phyloP scores from a whole-genome alignment of 768 basidiomycete genomes.

The Amanita rubescens region DNA sequence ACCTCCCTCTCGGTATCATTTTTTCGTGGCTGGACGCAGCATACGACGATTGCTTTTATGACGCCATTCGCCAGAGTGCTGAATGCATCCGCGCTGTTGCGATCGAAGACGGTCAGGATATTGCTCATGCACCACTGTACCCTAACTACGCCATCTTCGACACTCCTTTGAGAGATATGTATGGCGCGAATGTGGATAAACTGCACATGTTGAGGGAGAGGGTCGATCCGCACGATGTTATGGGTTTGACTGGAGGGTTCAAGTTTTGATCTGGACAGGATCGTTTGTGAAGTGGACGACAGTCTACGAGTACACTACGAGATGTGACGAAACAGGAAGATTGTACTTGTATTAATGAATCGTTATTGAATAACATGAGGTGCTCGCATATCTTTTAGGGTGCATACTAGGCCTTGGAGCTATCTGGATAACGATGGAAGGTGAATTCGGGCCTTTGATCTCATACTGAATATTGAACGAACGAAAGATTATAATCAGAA shows the following conservation, averaged over 20 bases:
- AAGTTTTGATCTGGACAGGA: slow-evolving; percentile 36
- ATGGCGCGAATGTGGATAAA: slow-evolving; percentile 30
- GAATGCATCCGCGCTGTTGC: slow-evolving; percentile 27
- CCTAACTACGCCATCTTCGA: slow-evolving; percentile 41
- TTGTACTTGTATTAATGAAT: no score
- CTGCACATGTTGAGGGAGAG: slow-evolving; percentile 27
- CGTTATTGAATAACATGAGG: no score
- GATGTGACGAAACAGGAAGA: no score
- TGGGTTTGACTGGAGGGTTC: slow-evolving; percentile 47
- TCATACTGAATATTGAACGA: no score
- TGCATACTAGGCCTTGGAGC: no score
- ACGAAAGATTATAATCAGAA: no score
- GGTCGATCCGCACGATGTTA: slow-evolving; percentile 43
- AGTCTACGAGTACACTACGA: no score
- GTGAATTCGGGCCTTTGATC: no score
- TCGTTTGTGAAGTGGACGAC: no score
- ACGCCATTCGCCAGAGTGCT: slow-evolving; percentile 28
- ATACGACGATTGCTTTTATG: slow-evolving; percentile 21
- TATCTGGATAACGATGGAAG: no score
- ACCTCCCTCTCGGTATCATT: slow-evolving; percentile 21
- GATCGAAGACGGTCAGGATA: slow-evolving; percentile 23
- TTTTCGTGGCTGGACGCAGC: slow-evolving; percentile 15
- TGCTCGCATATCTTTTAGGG: no score
- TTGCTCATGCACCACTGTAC: slow-evolving; percentile 21
- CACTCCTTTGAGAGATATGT: slow-evolving; percentile 37